Evolutionary conservation across 495 filamentous ascomycete genomes (phyloP).

Genomic region (Trichoderma gamsii): DNA sequence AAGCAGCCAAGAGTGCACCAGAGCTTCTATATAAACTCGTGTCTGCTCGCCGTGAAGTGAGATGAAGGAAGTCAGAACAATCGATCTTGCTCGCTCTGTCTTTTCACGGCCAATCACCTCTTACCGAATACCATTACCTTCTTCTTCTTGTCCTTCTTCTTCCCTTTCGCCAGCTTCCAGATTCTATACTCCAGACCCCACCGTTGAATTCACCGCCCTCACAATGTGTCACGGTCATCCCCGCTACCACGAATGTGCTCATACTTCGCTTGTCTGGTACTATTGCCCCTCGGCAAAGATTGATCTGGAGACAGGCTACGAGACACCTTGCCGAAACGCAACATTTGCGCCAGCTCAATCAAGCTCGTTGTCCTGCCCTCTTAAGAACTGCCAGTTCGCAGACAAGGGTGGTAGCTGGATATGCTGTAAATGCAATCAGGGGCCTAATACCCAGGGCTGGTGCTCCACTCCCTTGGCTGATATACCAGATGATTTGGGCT

Average conservation of each 20-base stretch:
- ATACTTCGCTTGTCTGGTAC: slow-evolving; percentile 39
- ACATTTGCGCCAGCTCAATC: slow-evolving; percentile 35
- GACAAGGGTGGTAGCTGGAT: slow-evolving; percentile 35
- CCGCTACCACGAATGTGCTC: slow-evolving; percentile 36
- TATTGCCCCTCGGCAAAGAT: slow-evolving; percentile 39
- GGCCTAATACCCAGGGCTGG: slow-evolving; percentile 38
- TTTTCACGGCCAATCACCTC: not conserved
- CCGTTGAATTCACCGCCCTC: not conserved
- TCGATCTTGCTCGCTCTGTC: not conserved
- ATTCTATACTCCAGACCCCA: no score
- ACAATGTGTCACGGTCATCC: slow-evolving; percentile 42
- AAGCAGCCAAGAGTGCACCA: not conserved
- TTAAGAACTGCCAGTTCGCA: slow-evolving; percentile 38
- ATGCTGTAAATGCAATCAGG: slow-evolving; percentile 37
- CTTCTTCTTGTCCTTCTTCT: not conserved
- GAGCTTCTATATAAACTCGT: not conserved
- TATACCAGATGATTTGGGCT: slow-evolving; percentile 33
- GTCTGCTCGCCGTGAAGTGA: not conserved
- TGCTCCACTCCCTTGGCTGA: slow-evolving; percentile 26
- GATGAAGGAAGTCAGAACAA: not conserved
- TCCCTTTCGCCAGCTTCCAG: not conserved
- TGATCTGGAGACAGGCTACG: slow-evolving; percentile 36
- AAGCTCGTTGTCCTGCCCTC: slow-evolving; percentile 31
- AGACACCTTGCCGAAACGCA: slow-evolving; percentile 35
- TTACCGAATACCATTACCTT: not conserved